Evolutionary conservation across 2,329 filamentous ascomycete species (phyloP).

Genomic region (Fusarium paranaense): DNA sequence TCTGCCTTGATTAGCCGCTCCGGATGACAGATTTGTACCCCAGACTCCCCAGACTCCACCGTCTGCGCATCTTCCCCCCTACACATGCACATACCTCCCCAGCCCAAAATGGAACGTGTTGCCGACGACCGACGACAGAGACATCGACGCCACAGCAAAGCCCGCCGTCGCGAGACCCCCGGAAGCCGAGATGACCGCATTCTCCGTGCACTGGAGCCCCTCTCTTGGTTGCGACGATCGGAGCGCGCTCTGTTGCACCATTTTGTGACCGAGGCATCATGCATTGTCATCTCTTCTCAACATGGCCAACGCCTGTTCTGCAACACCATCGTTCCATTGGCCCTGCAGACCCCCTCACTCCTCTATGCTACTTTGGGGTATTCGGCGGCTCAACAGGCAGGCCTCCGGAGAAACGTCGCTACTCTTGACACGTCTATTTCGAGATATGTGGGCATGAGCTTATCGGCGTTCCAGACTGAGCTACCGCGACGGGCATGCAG

Average conservation of each 20-base stretch:
- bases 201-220: background rate
- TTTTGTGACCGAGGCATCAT: background rate
- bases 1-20: conserved; percentile 1
- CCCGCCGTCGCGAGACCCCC: background rate
- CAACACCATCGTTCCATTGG: background rate
- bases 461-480: background rate
- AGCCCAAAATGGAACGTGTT: conserved; percentile 1
- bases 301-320: background rate
- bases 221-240: background rate
- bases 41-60: background rate
- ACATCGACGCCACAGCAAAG: background rate
- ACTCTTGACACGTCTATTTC: background rate
- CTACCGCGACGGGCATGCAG: background rate
- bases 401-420: background rate
- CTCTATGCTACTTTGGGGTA: background rate
- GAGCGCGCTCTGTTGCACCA: background rate
- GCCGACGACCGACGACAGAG: background rate
- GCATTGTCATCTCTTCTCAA: background rate
- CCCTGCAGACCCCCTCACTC: background rate
- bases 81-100: background rate
- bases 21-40: background rate
- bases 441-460: background rate
- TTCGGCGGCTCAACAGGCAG: background rate
- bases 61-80: background rate
- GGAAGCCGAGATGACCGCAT: background rate